Evolutionary conservation across 2,329 filamentous ascomycete genomes (phyloP), one percentile per base, ranked within the genome.

Genomic region (Xylaria sp.): DNA sequence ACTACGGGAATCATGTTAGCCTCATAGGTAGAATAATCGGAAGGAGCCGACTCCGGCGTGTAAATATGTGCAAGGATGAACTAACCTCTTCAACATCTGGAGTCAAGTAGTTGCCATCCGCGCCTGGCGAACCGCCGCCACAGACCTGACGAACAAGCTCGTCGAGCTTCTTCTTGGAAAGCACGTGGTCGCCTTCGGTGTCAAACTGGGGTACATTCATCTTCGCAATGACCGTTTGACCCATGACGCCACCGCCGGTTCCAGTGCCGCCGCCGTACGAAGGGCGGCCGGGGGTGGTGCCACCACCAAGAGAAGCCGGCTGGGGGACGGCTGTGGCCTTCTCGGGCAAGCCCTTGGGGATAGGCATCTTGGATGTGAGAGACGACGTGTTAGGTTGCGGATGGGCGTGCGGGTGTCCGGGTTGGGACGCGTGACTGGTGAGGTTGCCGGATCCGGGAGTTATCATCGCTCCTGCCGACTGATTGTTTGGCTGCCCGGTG

Each of bases 121-220:
- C 82, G n/a, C 83, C 79, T 57, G 90, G 88, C 1, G 85, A 83
- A 21, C 85, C 87, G 8, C 88, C 89, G 49, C 92, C 92, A 34
- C 91, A 96, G 54, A 97, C 92, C 73, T 97, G 93, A 46, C 92
- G 86, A 7, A 97, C 92, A 37, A 99, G 81, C 70, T 97, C 93
- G 68, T 99, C 92, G 39, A 99, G 81, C 76, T 96, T 97, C 77
- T 96, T 95, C 83, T 97, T 97, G 76, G 89, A 95, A n/a, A 99
- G 79, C 1, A 99, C 89, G 40, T 92, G 88, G 66, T 97, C 92
- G 21, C 91, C 92, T 69, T 96, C 92, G 24, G 91, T 90, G 70
- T 97, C 93, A 54, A 97, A 86, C 52, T 91, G 90, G 71, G 91
- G 96, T 0, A 87, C 85, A 0, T 92, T 91, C 41, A 91, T 85